Evolutionary conservation across 164 flowering plant genomes (phyloP), one percentile per base, ranked within the genome.

Genomic region (Brasenia schreberi): DNA sequence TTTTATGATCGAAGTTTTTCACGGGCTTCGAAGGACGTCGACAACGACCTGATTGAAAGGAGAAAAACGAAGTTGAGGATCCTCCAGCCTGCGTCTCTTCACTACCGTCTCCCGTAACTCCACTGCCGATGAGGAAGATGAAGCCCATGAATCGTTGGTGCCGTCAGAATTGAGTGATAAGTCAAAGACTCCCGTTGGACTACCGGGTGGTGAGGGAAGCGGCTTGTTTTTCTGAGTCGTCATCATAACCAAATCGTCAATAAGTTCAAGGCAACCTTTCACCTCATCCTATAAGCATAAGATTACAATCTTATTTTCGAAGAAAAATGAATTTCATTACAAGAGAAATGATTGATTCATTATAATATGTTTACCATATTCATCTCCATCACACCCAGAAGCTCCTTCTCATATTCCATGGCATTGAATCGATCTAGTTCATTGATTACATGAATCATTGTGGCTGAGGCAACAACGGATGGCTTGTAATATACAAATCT

Each of bases 121-220:
- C 73, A 74, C 65, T 4, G 79, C 77, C 76, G 84, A 82, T 2
- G 91, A 82, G 16, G 90, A 84, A 4, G 86, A 68, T 33, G 81
- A 65, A 0, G 73, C 75, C 89, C 87, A 82, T 18, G 92, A 85
- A 61, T 81, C 86, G 49, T 78, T 82, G 0, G 87, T 85, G 81
- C 88, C 84, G 43, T 87, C 93, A 5, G 77, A 81, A 80, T 95
- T 89, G 71, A 89, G 87, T 3, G 81, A 78, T 45, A 80, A 76
- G 61, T 85, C 92, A 43, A 84, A 77, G 2, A 93, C 84, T 17
- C 85, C 92, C 6, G 68, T 82, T 27, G 97, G 97, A 73, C 92
- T 88, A 10, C 77, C 77, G 3, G 85, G 87, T 17, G 61, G 43
- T 0, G 74, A 67, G 5, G 27, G 59, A 14, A 49, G 56, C 59